A percentile compares a stretch with the other conserved stretches of the same genome.
These are phyloP conservation scores for Trichophyton equinum DNA, from an alignment of 2,329 filamentous ascomycete genomes.

Conservation along the genomic window DNA sequence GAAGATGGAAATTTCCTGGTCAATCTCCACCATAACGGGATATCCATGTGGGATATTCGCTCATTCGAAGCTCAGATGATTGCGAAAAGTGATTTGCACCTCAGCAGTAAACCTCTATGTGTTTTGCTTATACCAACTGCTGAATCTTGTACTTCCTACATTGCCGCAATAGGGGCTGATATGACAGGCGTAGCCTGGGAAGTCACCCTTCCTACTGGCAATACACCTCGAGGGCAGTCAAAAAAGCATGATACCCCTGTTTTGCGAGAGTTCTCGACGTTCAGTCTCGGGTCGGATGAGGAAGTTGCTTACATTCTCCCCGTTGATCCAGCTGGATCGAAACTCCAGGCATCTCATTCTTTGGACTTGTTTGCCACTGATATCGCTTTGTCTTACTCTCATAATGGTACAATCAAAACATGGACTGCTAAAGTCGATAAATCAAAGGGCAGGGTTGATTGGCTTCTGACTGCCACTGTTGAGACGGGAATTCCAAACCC, in stretches of 20 bases:
- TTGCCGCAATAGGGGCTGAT: constrained; percentile 71
- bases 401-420: constrained; percentile 60
- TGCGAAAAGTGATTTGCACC: constrained; percentile 44
- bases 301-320: constrained; percentile 54
- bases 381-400: constrained; percentile 73
- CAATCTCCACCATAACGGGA: constrained; percentile 58
- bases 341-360: constrained; percentile 59
- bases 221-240: constrained; percentile 18
- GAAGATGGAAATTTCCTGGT: constrained; percentile 66
- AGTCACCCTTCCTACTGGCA: constrained; percentile 45
- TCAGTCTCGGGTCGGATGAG: constrained; percentile 48
- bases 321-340: constrained; percentile 72
- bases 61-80: constrained; percentile 46
- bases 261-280: constrained; percentile 56
- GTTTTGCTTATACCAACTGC: constrained; percentile 57
- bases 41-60: constrained; percentile 72
- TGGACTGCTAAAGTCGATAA: constrained; percentile 69
- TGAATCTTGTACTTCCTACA: constrained; percentile 47
- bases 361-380: constrained; percentile 78
- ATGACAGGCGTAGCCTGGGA: constrained; percentile 76
- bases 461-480: constrained; percentile 69
- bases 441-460: constrained; percentile 52
- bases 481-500: constrained; percentile 64
- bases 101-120: constrained; percentile 63
- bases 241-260: constrained; percentile 29